Evolutionary conservation across 768 basidiomycete species (phyloP).

Genomic region (Collybiopsis confluens): DNA sequence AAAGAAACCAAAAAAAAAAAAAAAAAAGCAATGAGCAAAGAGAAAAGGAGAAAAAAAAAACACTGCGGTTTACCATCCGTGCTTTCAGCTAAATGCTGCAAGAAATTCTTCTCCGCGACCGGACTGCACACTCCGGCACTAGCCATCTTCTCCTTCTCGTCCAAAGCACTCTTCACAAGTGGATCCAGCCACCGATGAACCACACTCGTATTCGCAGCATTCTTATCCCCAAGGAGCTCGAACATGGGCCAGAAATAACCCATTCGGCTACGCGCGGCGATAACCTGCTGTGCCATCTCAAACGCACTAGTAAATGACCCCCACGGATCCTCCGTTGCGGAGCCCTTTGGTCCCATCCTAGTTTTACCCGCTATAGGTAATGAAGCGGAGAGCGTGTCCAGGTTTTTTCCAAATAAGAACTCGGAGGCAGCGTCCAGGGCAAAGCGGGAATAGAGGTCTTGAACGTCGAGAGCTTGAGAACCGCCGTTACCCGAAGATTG

Average conservation of each 20-base stretch:
- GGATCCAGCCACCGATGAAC: slow-evolving; percentile 63
- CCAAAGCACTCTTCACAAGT: slow-evolving; percentile 50
- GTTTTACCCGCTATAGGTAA: slow-evolving; percentile 48
- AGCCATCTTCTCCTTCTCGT: slow-evolving; percentile 35
- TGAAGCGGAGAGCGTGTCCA: slow-evolving; percentile 53
- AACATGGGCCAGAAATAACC: slow-evolving; percentile 59
- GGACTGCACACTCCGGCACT: slow-evolving; percentile 33
- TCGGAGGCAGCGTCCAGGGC: slow-evolving; percentile 70
- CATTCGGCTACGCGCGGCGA: slow-evolving; percentile 45
- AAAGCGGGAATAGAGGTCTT: slow-evolving; percentile 67
- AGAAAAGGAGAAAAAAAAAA: too few relatives aligned
- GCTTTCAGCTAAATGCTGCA: slow-evolving; percentile 63
- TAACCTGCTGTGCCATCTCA: slow-evolving; percentile 48
- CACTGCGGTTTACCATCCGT: too few relatives aligned
- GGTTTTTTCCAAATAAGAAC: slow-evolving; percentile 64
- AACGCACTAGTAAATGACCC: slow-evolving; percentile 61
- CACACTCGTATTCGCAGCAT: slow-evolving; percentile 40
- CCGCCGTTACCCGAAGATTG: slow-evolving; percentile 21
- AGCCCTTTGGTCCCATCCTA: slow-evolving; percentile 51
- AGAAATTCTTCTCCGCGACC: slow-evolving; percentile 54
- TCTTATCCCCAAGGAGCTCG: slow-evolving; percentile 55
- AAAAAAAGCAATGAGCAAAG: too few relatives aligned
- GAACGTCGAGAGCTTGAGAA: slow-evolving; percentile 57
- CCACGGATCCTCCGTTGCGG: slow-evolving; percentile 55
- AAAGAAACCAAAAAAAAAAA: neutral